Evolutionary conservation across 1,284 basidiomycete genomes (phyloP), one percentile per base, ranked within the genome.

Genomic region (Moniliophthora roreri): DNA sequence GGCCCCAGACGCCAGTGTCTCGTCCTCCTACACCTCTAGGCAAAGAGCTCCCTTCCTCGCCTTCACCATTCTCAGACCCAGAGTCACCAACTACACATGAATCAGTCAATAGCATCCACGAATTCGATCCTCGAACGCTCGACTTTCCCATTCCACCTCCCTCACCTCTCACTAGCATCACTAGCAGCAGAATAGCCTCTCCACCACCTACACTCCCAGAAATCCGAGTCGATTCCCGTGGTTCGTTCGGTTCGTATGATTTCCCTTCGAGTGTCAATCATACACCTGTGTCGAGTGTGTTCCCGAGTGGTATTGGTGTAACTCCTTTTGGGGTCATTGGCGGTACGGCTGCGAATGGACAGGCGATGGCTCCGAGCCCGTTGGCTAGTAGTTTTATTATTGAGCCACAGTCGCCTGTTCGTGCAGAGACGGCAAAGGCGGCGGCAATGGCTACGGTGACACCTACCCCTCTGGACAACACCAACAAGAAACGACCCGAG

Each of bases 161-260:
- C 3, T 72, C 74, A 8, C 65, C 64, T 2, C 63, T 61, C 55
- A 64, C 69, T 15, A 54, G 61, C n/a, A n/a, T 65, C 13, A 64
- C 64, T 26, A 69, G 69, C 50, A 63, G 73, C 48, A 77, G 81
- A 54, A 62, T 81, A 53, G 63, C 77, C 36, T 81, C 81, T 1
- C 65, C 58, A 36, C 81, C 82, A 28, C 81, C 81, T 10, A 74
- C 66, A 32, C 72, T 84, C 13, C 82, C 82, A 16, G 82, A 84
- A 64, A 78, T 82, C 61, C 46, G 63, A 48, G 53, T 75, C 38
- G 76, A 81, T 60, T 70, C 77, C 46, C 65, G 68, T 26, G 66
- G 63, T 1, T 66, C 69, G 7, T 64, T 66, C 20, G 49, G 52
- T 41, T 64, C 70, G 5, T 63, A 69, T 51, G 72, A 70, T 26